Evolutionary conservation across 2,329 filamentous ascomycete species (phyloP).

Genomic region (Neonectria faginata): DNA sequence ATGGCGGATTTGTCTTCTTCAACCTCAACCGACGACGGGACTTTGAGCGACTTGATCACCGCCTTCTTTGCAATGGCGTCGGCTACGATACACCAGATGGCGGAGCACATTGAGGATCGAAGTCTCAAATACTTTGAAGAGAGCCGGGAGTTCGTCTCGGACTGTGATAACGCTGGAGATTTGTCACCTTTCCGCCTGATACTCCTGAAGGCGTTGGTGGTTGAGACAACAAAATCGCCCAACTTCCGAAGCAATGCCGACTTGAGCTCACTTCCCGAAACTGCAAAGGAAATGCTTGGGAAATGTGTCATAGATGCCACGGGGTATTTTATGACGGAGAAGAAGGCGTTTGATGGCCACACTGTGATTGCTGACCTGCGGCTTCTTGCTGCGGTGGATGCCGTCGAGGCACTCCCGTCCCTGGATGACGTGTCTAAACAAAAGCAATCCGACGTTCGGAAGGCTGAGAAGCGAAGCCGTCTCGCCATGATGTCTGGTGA

Average conservation of each 20-base stretch:
- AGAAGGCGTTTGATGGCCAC: constrained; percentile 45
- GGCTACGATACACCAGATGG: constrained; percentile 57
- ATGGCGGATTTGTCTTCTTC: constrained; percentile 46
- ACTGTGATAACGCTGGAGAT: constrained; percentile 38
- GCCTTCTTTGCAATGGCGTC: constrained; percentile 50
- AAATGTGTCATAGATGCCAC: constrained; percentile 44
- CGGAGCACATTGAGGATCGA: constrained; percentile 56
- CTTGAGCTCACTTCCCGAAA: constrained; percentile 39
- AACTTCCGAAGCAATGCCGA: constrained; percentile 42
- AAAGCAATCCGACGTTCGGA: constrained; percentile 49
- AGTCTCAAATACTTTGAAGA: constrained; percentile 55
- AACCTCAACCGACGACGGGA: constrained; percentile 40
- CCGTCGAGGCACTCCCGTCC: constrained; percentile 41
- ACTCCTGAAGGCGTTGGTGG: constrained; percentile 51
- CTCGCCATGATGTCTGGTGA: constrained; percentile 51
- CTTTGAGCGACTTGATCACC: constrained; percentile 49
- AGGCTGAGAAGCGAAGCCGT: constrained; percentile 52
- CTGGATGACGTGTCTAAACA: constrained; percentile 39
- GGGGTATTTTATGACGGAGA: constrained; percentile 46
- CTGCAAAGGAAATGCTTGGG: constrained; percentile 45
- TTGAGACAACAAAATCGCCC: constrained; percentile 45
- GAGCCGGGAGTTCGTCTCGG: constrained; percentile 42
- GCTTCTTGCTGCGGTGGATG: constrained; percentile 51
- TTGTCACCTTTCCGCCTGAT: constrained; percentile 50
- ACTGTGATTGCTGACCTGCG: constrained; percentile 41